Evolutionary conservation across 2,329 filamentous ascomycete genomes (phyloP).

Genomic region (Fusarium sp.): DNA sequence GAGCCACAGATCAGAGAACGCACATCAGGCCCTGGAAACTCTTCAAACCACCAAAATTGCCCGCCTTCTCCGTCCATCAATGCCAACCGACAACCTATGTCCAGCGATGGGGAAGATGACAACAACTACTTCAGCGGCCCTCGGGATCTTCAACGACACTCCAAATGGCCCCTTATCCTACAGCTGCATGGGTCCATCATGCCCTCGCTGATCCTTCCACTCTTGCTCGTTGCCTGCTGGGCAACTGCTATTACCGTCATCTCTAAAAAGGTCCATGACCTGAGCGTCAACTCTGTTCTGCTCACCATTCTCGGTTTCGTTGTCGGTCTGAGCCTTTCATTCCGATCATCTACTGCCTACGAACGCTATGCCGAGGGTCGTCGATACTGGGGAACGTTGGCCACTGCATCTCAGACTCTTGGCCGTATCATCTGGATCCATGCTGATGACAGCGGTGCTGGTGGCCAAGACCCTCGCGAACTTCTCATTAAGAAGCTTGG

Average conservation of each 20-base stretch:
- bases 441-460: conserved; percentile 65
- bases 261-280: conserved; percentile 54
- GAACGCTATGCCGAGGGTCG: conserved; percentile 75
- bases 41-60: not conserved
- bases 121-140: conserved; percentile 72
- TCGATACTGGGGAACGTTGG: conserved; percentile 69
- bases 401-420: conserved; percentile 71
- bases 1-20: not conserved
- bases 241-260: conserved; percentile 71
- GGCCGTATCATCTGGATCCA: conserved; percentile 88
- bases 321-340: conserved; percentile 78
- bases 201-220: conserved; percentile 77
- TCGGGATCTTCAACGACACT: conserved; percentile 75
- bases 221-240: conserved; percentile 71
- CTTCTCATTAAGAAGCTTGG: conserved; percentile 77
- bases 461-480: conserved; percentile 62
- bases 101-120: conserved; percentile 40
- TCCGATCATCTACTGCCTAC: conserved; percentile 80
- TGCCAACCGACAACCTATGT: no score
- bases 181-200: conserved; percentile 79
- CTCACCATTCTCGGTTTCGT: conserved; percentile 84
- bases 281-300: conserved; percentile 56
- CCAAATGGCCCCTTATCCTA: conserved; percentile 79
- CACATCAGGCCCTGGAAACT: not conserved
- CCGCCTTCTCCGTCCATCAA: not conserved